Evolutionary conservation across 441 rosid genomes (phyloP), one percentile per base, ranked within the genome.

Genomic region (Adansonia rubrostipa): DNA sequence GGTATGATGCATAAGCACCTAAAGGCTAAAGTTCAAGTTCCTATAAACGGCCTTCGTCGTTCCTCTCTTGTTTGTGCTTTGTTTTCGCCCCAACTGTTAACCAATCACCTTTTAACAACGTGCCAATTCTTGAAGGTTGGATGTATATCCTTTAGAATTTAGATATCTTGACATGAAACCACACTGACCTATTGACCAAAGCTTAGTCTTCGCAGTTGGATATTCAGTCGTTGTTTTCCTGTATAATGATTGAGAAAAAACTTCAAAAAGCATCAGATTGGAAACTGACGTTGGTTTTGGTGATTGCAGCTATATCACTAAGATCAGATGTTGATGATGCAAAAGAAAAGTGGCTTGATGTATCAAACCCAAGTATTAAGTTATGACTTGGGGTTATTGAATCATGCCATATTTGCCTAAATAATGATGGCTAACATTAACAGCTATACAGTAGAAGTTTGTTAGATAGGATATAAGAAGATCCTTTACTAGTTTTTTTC

Each of bases 281-380:
- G 78, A 75, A 78, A 82, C 70, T 75, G 65, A 69, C 80, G 48
- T 61, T 69, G 79, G 77, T 83, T 83, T 87, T 84, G 89, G 88
- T 89, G 92, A 85, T 81, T 82, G 68, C 28, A 85, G 89, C 81
- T 57, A 74, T 84, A 80, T 82, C 82, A 78, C 89, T 85, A 83
- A 83, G 87, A 83, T 84, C 79, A 71, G 51, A 85, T 65, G 80
- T 82, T 54, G 72, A 69, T 82, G 94, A 88, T 93, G 96, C 93
- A 73, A 88, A 85, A 91, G 81, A 77, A 85, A 84, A 83, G 79
- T 75, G 67, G 91, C 94, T 81, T 91, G 92, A 88, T 80, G 83
- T 86, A 89, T 89, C 93, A 88, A 82, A 79, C 86, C 84, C 91
- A 81, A 81, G 91, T 84, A 76, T 79, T 57, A 73, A 84, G 86